Evolutionary conservation across 2,329 filamentous ascomycete genomes (phyloP), one percentile per base, ranked within the genome.

Genomic region (Botrytis tulipae): DNA sequence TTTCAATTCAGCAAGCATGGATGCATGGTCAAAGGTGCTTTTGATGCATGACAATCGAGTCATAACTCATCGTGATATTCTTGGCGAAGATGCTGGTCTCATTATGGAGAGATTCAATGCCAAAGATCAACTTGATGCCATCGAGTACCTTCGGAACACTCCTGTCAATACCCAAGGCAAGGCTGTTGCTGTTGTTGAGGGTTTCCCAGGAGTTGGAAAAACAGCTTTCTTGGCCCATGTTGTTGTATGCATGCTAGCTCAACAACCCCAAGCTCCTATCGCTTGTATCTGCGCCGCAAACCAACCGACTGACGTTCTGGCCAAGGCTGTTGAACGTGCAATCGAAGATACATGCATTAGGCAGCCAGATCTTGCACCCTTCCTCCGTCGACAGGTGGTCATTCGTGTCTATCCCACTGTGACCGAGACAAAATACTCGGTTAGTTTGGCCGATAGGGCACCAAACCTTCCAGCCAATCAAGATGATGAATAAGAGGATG

Each of bases 1-100:
- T 42, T 16, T 16, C n/a, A 7, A 16, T 8, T 57, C 22, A 20
- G 18, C 18, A 20, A 7, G 44, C 16, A 57, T 57, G 51, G 6
- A 57, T 3, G n/a, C 0, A 16, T 57, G 51, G 51, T 32, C 51
- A 16, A 57, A 6, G 8, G 51, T 57, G 12, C 7, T n/a, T 2
- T 18, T 57, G 0, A 57, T 57, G n/a, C 2, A 57, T 8, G 51
- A 57, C 29, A 57, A 57, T 57, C 5, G 51, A 6, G 51, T 29
- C 0, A 57, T 0, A 14, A 3, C n/a, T 29, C n/a, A 18, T n/a
- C 29, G 5, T 3, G 14, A 42, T 16, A 16, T 14, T 3, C 5
- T 51, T 1, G 22, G 10, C 9, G 1, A 25, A 12, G 22, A 51
- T 12, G 46, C 46, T 25, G 22, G 46, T n/a, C 22, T 0, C 9